Evolutionary conservation across 768 basidiomycete genomes (phyloP), one percentile per base, ranked within the genome.

Genomic region (Naganishia vaughanmartiniae): DNA sequence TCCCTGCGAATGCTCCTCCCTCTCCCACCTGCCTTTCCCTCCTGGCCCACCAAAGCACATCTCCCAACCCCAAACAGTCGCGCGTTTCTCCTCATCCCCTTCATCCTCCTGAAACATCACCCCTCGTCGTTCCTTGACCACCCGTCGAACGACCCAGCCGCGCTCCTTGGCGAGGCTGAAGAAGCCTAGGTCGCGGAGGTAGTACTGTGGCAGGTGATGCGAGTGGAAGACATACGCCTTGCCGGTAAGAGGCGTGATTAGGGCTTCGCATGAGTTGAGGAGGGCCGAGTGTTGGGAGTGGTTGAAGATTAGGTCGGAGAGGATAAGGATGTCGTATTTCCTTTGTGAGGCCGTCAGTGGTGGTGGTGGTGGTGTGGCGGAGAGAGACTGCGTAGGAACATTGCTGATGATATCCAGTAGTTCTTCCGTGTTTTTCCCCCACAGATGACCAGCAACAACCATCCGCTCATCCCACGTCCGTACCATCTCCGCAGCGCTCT

Each of bases 241-340:
- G 4, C 67, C 67, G 85, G 84, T 28, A 76, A 72, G 2, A 67
- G 54, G 34, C 9, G 65, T 33, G 36, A 73, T 70, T 36, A 71
- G 74, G 76, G 11, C 65, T 10, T 14, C 54, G 54, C 54, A 67
- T 53, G 34, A 73, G 63, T 5, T 54, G 67, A 11, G 54, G 68
- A 39, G 74, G 14, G 71, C 71, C 9, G 76, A 73, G 69, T 31
- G 67, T 83, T 94, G 92, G 0, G 93, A 93, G 75, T 95, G 93
- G 75, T 94, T 96, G 82, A 95, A 96, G 39, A 97, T 87, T 39
- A 98, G 87, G 81, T 98, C 94, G 1, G 92, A 94, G 68, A 97
- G 84, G 71, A 98, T 88, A 66, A 97, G 85, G 26, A 95, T 76
- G 75, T 95, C 88, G 76, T 91, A 97, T 48, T 71, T 69, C 45